A percentile compares a stretch with the other conserved stretches of the same genome.
These are phyloP conservation scores for Metschnikowia shivogae DNA, from an alignment of 805 yeast species.

Conservation along the genomic window DNA sequence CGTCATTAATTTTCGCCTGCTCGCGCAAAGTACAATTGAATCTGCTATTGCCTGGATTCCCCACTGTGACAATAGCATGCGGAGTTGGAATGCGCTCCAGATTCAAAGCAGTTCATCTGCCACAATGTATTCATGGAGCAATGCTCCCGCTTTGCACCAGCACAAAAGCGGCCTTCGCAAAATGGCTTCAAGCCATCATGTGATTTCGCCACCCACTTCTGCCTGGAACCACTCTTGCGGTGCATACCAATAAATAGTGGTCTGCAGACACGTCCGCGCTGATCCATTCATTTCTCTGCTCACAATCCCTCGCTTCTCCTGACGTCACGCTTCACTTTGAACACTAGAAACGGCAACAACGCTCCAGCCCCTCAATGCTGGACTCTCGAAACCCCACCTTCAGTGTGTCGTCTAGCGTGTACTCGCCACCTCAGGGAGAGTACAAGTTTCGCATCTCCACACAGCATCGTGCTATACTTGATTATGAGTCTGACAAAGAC, in stretches of 20 bases:
- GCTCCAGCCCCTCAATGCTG: neutral
- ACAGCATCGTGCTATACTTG: conserved; percentile 12
- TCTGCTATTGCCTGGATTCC: too few relatives aligned
- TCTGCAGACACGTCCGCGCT: conserved; percentile 1
- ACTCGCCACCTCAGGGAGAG: conserved; percentile 23
- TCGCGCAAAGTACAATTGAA: too few relatives aligned
- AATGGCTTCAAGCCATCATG: too few relatives aligned
- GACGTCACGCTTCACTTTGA: neutral
- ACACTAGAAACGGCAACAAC: neutral
- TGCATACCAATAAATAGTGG: neutral
- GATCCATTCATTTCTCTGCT: neutral
- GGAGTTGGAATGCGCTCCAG: too few relatives aligned
- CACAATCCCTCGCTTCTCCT: neutral
- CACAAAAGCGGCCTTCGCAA: too few relatives aligned
- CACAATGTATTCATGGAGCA: too few relatives aligned
- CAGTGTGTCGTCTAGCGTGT: conserved; percentile 36
- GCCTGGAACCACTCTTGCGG: too few relatives aligned
- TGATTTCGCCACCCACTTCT: too few relatives aligned
- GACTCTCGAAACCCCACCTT: conserved; percentile 3
- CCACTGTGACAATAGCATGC: too few relatives aligned
- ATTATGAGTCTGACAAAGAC: conserved; percentile 16
- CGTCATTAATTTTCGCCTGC: too few relatives aligned
- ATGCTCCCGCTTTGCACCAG: too few relatives aligned
- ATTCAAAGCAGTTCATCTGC: too few relatives aligned
- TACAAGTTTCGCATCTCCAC: conserved; percentile 10